Percentiles rank a stretch among this genome's conserved stretches.
These are phyloP conservation scores for Acer negundo DNA, from an alignment of 345 rosid genomes.

Conservation along the genomic window DNA sequence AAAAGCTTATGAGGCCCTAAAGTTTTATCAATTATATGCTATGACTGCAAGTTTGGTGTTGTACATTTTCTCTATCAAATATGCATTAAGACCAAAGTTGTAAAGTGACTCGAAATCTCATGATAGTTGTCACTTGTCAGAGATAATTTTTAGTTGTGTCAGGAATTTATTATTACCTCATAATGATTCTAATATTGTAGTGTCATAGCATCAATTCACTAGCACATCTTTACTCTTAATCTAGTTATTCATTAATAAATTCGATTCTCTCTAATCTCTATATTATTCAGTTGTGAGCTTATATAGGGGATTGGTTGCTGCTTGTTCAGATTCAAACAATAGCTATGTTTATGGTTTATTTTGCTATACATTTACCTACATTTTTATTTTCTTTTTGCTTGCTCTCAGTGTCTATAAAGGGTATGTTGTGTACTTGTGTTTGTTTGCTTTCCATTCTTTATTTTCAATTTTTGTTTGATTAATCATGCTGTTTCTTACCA, in stretches of 20 bases:
- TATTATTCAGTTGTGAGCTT: not conserved
- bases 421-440: not conserved
- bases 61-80: not conserved
- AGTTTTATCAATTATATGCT: not conserved
- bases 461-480: constrained; percentile 12
- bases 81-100: not conserved
- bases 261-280: not conserved
- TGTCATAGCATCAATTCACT: no score
- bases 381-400: not conserved
- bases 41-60: not conserved
- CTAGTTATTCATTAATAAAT: not conserved
- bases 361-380: not conserved
- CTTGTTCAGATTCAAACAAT: not conserved
- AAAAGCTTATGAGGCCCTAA: not conserved
- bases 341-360: not conserved
- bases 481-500: constrained; percentile 32
- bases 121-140: not conserved
- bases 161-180: no score
- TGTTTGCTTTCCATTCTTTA: no score
- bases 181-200: no score
- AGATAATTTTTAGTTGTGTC: not conserved
- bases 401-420: constrained; percentile 2
- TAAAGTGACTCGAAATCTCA: not conserved
- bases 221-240: not conserved
- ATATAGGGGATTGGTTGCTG: not conserved